phyloP scores from a whole-genome alignment of 148 eudicot species.

The Fagopyrum homotropicum region DNA sequence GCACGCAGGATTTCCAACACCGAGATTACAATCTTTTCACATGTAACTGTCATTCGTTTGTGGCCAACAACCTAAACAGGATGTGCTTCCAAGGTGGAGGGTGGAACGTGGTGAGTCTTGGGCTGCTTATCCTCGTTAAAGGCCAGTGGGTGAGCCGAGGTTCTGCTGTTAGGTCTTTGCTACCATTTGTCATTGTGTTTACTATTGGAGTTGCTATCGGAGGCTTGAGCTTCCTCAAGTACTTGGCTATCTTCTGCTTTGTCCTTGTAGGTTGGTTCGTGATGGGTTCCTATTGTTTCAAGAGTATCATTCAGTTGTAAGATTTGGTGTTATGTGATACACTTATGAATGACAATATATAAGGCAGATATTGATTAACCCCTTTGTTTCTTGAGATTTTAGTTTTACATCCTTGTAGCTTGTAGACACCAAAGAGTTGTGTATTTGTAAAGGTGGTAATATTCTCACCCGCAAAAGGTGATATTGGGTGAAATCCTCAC shows the following conservation, averaged over 20 bases:
- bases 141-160: conserved; percentile 66
- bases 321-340: not conserved
- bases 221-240: conserved; percentile 60
- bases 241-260: conserved; percentile 43
- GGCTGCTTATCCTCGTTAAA: conserved; percentile 54
- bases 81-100: conserved; percentile 53
- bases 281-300: conserved; percentile 74
- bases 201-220: conserved; percentile 53
- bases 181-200: conserved; percentile 51
- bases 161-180: conserved; percentile 42
- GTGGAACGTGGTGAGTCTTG: conserved; percentile 88
- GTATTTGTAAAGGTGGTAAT: no score
- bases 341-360: not conserved
- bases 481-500: no score
- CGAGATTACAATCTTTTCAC: conserved; percentile 68
- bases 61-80: conserved; percentile 71
- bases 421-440: not conserved
- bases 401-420: not conserved
- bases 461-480: no score
- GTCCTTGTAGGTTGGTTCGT: conserved; percentile 83
- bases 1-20: conserved; percentile 87
- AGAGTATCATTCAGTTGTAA: conserved; percentile 59
- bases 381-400: not conserved
- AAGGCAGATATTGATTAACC: no score
- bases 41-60: conserved; percentile 95